Conservation (phyloP, 2,329 filamentous ascomycete species). For the Fusarium nygamai region DNA sequence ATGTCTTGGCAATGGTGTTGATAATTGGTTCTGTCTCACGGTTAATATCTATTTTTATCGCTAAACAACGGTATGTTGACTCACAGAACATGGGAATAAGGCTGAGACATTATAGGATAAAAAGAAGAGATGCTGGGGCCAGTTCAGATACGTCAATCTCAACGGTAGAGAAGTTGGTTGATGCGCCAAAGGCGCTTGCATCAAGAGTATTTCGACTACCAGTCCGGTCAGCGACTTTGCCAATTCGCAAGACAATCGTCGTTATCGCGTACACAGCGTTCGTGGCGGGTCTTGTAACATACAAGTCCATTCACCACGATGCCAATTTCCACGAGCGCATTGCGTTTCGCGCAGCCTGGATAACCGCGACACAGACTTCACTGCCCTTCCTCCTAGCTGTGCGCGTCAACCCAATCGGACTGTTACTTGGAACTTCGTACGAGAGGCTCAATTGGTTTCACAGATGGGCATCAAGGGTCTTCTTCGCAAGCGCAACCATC, state of each 20-base stretch:
- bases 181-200: conserved; percentile 19
- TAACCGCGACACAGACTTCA: conserved; percentile 38
- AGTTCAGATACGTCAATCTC: conserved; percentile 25
- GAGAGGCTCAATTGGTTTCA: conserved; percentile 43
- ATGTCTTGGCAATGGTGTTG: conserved; percentile 31
- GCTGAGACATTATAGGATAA: conserved; percentile 19
- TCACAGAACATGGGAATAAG: not conserved
- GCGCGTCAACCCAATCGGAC: conserved; percentile 37
- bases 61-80: conserved; percentile 37
- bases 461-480: conserved; percentile 38
- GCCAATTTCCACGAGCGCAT: conserved; percentile 40
- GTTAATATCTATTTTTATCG: conserved; percentile 26
- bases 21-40: conserved; percentile 27
- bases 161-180: conserved; percentile 24
- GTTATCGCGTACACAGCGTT: conserved; percentile 34
- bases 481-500: conserved; percentile 39
- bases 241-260: conserved; percentile 25
- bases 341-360: conserved; percentile 42
- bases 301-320: conserved; percentile 42
- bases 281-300: conserved; percentile 36
- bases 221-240: conserved; percentile 20
- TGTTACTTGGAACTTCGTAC: conserved; percentile 40
- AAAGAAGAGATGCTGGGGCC: conserved; percentile 22
- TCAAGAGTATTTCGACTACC: conserved; percentile 15
- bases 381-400: conserved; percentile 39